phyloP scores from a whole-genome alignment of 768 basidiomycete species.

The Hysterangium stoloniferum region DNA sequence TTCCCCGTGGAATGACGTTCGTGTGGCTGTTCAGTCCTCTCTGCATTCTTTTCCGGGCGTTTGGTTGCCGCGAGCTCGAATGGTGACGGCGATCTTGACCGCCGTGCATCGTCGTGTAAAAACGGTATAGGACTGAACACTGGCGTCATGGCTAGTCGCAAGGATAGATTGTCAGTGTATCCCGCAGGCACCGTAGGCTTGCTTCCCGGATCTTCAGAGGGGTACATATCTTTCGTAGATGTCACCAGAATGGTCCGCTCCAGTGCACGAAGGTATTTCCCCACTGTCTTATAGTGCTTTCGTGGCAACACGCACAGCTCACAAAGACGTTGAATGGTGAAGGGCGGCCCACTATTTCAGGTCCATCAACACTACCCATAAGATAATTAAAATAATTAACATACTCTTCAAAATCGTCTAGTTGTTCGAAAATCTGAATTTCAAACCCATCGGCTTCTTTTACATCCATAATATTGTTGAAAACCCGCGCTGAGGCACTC shows the following conservation, averaged over 20 bases:
- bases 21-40: background rate
- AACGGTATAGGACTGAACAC: conserved; percentile 86
- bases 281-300: conserved; percentile 65
- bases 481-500: conserved; percentile 43
- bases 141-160: conserved; percentile 55
- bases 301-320: conserved; percentile 68
- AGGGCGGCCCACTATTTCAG: conserved; percentile 50
- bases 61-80: conserved; percentile 39
- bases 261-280: conserved; percentile 84
- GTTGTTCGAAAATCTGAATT: conserved; percentile 46
- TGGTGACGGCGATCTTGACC: conserved; percentile 73
- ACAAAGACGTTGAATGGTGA: conserved; percentile 85
- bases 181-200: conserved; percentile 32
- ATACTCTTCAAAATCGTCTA: conserved; percentile 72
- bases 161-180: conserved; percentile 37
- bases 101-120: conserved; percentile 74
- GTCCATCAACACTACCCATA: conserved; percentile 9
- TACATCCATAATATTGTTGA: conserved; percentile 51
- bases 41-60: conserved; percentile 20
- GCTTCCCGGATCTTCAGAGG: conserved; percentile 29
- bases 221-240: conserved; percentile 68
- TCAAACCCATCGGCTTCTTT: conserved; percentile 54
- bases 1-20: conserved; percentile 19
- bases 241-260: conserved; percentile 80
- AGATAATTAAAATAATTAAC: conserved; percentile 19